A percentile compares a stretch with the other conserved stretches of the same genome.
phyloP scores from a whole-genome alignment of 2,329 filamentous ascomycete species.

The Cercospora sp. region DNA sequence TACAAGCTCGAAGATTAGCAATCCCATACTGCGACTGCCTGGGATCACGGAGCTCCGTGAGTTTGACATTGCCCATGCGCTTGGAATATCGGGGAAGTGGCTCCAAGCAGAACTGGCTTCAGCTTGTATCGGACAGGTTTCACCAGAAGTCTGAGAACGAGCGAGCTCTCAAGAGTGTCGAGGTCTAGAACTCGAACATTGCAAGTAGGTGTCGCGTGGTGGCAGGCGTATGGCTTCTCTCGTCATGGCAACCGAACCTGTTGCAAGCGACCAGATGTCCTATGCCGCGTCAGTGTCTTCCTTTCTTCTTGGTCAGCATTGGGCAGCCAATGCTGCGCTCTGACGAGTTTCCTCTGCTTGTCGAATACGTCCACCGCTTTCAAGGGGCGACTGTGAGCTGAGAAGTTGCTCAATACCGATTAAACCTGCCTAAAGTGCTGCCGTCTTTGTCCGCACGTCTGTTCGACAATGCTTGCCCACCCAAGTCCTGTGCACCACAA shows the following conservation, averaged over 20 bases:
- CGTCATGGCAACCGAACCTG: neutral
- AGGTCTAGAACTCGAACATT: neutral
- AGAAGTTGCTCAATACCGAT: neutral
- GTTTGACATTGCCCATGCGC: neutral
- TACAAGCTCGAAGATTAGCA: neutral
- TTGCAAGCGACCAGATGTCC: neutral
- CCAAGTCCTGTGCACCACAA: conserved; percentile 2
- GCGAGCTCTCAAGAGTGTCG: neutral
- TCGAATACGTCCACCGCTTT: neutral
- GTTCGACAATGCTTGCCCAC: conserved; percentile 11
- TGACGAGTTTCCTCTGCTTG: neutral
- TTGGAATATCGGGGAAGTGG: neutral
- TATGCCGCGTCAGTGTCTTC: neutral
- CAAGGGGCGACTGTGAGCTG: neutral
- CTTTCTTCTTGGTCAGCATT: neutral
- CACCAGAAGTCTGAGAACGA: neutral
- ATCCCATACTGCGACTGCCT: neutral
- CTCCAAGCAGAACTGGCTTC: neutral
- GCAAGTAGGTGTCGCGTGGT: neutral
- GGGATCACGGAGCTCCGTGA: neutral
- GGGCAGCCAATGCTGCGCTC: neutral
- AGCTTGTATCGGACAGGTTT: neutral
- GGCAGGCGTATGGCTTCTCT: neutral
- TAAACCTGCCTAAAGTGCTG: conserved; percentile 4
- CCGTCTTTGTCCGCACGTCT: conserved; percentile 16